A percentile compares a stretch with the other conserved stretches of the same genome.
phyloP scores from a whole-genome alignment of 2,329 filamentous ascomycete genomes.

The Fusarium azukiicola region DNA sequence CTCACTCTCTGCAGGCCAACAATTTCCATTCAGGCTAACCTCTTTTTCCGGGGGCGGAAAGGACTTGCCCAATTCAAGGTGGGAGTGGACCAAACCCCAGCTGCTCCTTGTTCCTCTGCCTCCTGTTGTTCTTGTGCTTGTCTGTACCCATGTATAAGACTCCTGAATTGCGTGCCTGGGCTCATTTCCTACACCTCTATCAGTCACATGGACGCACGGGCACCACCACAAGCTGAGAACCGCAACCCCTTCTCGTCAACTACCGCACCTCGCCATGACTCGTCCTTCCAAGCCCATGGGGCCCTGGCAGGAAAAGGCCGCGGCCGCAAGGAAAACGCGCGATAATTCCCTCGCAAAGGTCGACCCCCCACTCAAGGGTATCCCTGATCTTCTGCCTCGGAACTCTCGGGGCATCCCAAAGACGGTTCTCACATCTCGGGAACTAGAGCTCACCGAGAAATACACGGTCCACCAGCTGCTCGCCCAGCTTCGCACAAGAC shows the following conservation, averaged over 20 bases:
- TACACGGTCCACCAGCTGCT: constrained; percentile 14
- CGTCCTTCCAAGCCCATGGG: background rate
- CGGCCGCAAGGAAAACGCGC: background rate
- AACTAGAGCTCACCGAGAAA: constrained; percentile 21
- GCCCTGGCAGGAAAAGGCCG: background rate
- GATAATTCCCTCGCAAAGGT: constrained; percentile 40
- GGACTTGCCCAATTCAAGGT: background rate
- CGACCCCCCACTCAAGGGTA: constrained; percentile 30
- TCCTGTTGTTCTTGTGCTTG: too few relatives aligned
- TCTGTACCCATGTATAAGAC: too few relatives aligned
- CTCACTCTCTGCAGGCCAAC: background rate
- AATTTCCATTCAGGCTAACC: background rate
- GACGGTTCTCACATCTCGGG: constrained; percentile 12
- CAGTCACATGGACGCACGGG: too few relatives aligned
- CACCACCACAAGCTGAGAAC: too few relatives aligned
- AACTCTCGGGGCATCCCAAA: constrained; percentile 1
- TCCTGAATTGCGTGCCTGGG: too few relatives aligned
- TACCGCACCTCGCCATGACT: background rate
- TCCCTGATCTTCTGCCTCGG: constrained; percentile 21
- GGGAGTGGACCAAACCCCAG: too few relatives aligned
- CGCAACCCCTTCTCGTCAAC: too few relatives aligned
- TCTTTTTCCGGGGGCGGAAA: background rate
- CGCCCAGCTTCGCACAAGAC: background rate
- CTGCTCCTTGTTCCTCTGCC: too few relatives aligned
- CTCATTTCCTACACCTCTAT: too few relatives aligned